Evolutionary conservation across 768 basidiomycete species (phyloP).

Genomic region (Panaeolus cyanescens): DNA sequence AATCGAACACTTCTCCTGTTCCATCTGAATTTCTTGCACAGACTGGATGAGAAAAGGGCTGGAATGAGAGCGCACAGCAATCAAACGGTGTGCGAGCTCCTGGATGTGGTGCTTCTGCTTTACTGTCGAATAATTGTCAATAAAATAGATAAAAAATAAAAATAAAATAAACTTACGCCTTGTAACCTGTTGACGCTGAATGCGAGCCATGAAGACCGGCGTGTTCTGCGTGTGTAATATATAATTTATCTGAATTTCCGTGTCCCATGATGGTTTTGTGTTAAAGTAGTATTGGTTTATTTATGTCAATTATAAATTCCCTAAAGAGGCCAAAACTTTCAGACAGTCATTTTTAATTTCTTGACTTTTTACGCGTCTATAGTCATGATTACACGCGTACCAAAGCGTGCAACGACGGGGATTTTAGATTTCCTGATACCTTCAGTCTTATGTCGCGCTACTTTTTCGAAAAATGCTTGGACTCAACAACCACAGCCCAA

Average conservation of each 20-base stretch:
- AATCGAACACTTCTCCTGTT: conserved; percentile 80
- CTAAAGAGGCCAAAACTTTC: background rate
- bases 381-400: background rate
- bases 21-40: conserved; percentile 83
- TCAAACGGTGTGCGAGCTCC: conserved; percentile 79
- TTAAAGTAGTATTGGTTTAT: background rate
- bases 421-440: background rate
- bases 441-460: background rate
- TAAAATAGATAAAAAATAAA: conserved; percentile 5
- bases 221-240: conserved; percentile 90
- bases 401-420: background rate
- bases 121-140: conserved; percentile 41
- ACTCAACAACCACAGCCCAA: background rate
- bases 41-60: conserved; percentile 88
- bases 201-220: conserved; percentile 80
- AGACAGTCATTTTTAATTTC: background rate
- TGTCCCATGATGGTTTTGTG: conserved; percentile 65
- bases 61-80: conserved; percentile 89
- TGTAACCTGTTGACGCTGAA: conserved; percentile 76
- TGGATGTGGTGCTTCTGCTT: conserved; percentile 66
- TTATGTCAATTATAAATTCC: background rate
- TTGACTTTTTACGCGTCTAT: background rate
- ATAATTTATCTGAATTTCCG: conserved; percentile 85
- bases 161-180: conserved; percentile 46
- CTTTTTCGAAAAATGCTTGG: background rate